phyloP scores from a whole-genome alignment of 148 eudicot species.

The Euryodendron excelsum region DNA sequence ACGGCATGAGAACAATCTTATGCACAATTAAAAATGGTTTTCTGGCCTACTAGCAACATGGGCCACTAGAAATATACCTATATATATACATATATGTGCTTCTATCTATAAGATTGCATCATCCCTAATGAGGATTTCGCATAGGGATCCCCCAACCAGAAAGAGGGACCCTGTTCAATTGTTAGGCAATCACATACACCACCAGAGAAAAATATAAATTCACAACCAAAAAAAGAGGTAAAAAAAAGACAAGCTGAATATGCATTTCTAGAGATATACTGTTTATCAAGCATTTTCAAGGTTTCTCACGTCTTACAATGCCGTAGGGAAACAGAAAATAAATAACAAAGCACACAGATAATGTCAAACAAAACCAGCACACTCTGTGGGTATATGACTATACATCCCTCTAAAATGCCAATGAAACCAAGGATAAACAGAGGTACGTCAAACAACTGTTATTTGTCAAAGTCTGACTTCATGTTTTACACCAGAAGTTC shows the following conservation, averaged over 20 bases:
- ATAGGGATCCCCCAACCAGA: background rate
- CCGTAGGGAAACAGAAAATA: slow-evolving; percentile 10
- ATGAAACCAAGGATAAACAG: slow-evolving; percentile 1
- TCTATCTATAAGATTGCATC: too few relatives aligned
- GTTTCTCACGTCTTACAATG: slow-evolving; percentile 7
- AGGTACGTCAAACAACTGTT: slow-evolving; percentile 16
- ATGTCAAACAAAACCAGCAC: slow-evolving; percentile 21
- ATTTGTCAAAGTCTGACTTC: slow-evolving; percentile 1
- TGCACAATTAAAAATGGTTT: too few relatives aligned
- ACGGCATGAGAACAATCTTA: too few relatives aligned
- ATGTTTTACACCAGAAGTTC: slow-evolving; percentile 14
- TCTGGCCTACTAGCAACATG: too few relatives aligned
- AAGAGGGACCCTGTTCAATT: background rate
- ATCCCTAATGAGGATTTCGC: too few relatives aligned
- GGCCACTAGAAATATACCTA: too few relatives aligned
- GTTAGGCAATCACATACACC: background rate
- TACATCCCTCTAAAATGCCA: slow-evolving; percentile 28
- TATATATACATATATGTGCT: too few relatives aligned
- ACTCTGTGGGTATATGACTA: slow-evolving; percentile 29
- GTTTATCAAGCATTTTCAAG: slow-evolving; percentile 15
- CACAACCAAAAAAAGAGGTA: background rate
- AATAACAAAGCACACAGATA: slow-evolving; percentile 21
- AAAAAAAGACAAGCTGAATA: background rate
- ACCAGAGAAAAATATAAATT: background rate
- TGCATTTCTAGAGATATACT: background rate